Percentiles rank a stretch among this genome's conserved stretches.
Evolutionary conservation across 164 flowering plant species (phyloP).

Genomic region (Cinnamomum chago): DNA sequence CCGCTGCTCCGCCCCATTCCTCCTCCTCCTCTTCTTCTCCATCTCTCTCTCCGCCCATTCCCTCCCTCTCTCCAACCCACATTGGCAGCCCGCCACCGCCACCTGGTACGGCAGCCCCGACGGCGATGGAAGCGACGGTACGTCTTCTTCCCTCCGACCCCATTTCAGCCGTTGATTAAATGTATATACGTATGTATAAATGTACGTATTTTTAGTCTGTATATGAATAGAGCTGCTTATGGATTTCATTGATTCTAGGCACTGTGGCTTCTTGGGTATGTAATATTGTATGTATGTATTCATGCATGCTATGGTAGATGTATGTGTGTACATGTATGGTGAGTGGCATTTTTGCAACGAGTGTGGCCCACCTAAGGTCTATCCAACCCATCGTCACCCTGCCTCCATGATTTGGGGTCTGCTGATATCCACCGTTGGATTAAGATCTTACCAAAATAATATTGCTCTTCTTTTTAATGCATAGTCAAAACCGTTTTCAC

Average conservation of each 20-base stretch:
- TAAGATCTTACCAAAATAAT: too few species aligned
- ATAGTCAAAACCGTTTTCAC: too few species aligned
- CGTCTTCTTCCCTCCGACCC: too few species aligned
- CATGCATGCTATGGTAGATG: background rate
- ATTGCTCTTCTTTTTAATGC: too few species aligned
- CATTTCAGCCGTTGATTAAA: too few species aligned
- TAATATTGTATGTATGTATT: background rate
- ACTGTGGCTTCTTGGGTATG: background rate
- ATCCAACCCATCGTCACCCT: too few species aligned
- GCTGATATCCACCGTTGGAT: too few species aligned
- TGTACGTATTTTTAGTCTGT: background rate
- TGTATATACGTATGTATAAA: background rate
- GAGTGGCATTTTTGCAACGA: too few species aligned
- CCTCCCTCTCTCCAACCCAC: constrained; percentile 21
- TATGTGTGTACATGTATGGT: background rate
- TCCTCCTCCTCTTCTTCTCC: background rate
- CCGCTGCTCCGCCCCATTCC: constrained; percentile 7
- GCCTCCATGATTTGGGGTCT: too few species aligned
- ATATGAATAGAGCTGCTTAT: background rate
- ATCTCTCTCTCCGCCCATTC: constrained; percentile 5
- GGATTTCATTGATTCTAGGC: background rate
- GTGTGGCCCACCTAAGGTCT: too few species aligned
- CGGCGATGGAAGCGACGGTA: constrained; percentile 94
- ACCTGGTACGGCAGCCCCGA: constrained; percentile 98
- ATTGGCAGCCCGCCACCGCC: constrained; percentile 85